Percentiles rank a stretch among this genome's conserved stretches.
phyloP scores from a whole-genome alignment of 75 land plant species.

The Chamaecyparis obtusa region DNA sequence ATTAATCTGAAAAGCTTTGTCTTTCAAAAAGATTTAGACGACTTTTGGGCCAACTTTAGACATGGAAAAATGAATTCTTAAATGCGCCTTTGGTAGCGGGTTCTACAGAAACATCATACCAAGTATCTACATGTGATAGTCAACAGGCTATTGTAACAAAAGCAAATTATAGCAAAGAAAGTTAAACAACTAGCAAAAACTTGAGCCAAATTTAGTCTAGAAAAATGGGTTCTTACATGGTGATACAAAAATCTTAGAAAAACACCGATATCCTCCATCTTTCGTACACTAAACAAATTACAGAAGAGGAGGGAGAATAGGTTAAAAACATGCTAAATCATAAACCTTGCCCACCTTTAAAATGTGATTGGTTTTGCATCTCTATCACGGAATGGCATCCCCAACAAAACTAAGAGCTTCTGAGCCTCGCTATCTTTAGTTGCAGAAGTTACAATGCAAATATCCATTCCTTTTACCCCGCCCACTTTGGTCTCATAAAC shows the following conservation, averaged over 20 bases:
- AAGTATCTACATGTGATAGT: background rate
- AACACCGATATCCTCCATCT: background rate
- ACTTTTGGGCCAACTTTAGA: background rate
- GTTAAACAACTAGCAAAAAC: background rate
- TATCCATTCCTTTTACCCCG: conserved; percentile 81
- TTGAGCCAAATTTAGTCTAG: background rate
- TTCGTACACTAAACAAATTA: background rate
- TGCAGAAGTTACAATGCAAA: conserved; percentile 81
- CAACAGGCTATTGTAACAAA: background rate
- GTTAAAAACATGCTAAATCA: background rate
- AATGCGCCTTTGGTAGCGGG: background rate
- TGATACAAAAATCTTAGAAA: background rate
- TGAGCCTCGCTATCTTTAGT: conserved; percentile 76
- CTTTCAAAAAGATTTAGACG: background rate
- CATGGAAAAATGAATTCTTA: background rate
- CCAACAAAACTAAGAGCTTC: conserved; percentile 67
- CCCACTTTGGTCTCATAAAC: conserved; percentile 61
- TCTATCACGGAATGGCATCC: conserved; percentile 83
- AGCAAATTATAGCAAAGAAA: background rate
- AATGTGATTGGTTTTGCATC: background rate
- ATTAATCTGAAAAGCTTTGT: background rate
- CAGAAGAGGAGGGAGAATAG: too few relatives aligned
- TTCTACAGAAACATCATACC: background rate
- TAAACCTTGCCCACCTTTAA: background rate
- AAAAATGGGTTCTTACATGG: too few relatives aligned